Conservation (phyloP, 2,329 filamentous ascomycete species). For the Daldinia sp. region DNA sequence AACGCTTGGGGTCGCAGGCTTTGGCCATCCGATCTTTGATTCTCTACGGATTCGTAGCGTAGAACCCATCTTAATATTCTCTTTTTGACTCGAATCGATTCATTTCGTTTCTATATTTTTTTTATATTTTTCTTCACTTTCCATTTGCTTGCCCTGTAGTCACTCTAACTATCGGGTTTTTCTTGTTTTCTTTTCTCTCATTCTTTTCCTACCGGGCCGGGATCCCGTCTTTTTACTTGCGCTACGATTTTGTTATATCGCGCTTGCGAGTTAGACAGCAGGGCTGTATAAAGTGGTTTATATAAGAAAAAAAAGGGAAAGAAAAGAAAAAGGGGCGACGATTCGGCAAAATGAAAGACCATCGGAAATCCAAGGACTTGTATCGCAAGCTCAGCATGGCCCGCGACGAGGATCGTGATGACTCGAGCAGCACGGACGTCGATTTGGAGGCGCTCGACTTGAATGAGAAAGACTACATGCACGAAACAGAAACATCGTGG, state of each 20-base stretch:
- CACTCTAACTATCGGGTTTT: neutral
- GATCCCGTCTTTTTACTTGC: slow-evolving; percentile 13
- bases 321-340: neutral
- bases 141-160: neutral
- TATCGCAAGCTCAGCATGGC: slow-evolving; percentile 28
- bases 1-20: slow-evolving; percentile 10
- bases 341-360: slow-evolving; percentile 24
- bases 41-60: too few species aligned
- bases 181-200: neutral
- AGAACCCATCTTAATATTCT: neutral
- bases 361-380: slow-evolving; percentile 18
- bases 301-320: neutral
- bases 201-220: slow-evolving; percentile 22
- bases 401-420: slow-evolving; percentile 39
- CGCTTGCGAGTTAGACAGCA: neutral
- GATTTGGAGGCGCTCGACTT: slow-evolving; percentile 42
- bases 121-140: neutral
- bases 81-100: slow-evolving; percentile 2
- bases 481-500: slow-evolving; percentile 18
- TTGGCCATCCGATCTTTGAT: slow-evolving; percentile 1
- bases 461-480: slow-evolving; percentile 45
- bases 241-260: neutral
- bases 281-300: slow-evolving; percentile 6
- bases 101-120: slow-evolving; percentile 5
- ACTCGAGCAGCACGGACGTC: slow-evolving; percentile 40